Evolutionary conservation across 371 early-diverging fungal species (phyloP).

Genomic region (Actinomortierella wolfii): DNA sequence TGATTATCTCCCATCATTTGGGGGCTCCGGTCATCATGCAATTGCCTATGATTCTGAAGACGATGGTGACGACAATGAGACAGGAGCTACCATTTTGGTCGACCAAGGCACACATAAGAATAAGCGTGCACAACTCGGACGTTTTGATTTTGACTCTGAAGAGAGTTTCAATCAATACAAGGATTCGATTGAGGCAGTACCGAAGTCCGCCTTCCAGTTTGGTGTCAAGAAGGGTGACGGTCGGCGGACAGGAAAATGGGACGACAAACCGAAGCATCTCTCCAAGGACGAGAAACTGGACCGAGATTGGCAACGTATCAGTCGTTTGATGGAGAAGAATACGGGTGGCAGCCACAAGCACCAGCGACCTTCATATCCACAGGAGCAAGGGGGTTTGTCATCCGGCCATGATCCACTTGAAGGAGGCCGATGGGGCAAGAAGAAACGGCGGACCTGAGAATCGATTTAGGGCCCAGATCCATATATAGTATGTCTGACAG

Average conservation of each 20-base stretch:
- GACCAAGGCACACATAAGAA: conserved; percentile 74
- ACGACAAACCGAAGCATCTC: conserved; percentile 49
- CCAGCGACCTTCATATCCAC: conserved; percentile 15
- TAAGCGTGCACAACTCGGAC: conserved; percentile 69
- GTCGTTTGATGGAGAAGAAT: conserved; percentile 69
- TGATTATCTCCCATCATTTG: conserved; percentile 37
- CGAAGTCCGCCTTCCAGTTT: conserved; percentile 78
- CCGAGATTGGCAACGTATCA: conserved; percentile 72
- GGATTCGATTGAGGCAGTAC: conserved; percentile 69
- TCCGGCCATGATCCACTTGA: too few relatives aligned
- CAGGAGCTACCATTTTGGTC: conserved; percentile 51
- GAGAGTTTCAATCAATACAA: conserved; percentile 78
- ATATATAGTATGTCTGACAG: background rate
- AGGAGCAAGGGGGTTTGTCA: conserved; percentile 9
- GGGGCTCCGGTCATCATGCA: background rate
- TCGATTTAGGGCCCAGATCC: too few relatives aligned
- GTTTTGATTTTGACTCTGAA: conserved; percentile 81
- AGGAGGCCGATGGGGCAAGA: too few relatives aligned
- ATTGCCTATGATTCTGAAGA: conserved; percentile 63
- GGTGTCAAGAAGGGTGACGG: conserved; percentile 82
- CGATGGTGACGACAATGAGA: conserved; percentile 55
- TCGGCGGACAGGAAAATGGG: conserved; percentile 55
- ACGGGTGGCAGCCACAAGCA: conserved; percentile 50
- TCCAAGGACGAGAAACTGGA: conserved; percentile 64
- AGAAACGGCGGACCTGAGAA: too few relatives aligned